A percentile compares a stretch with the other conserved stretches of the same genome.
These are phyloP conservation scores for Triglochin maritima DNA, from an alignment of 106 monocot genomes.

Conservation along the genomic window DNA sequence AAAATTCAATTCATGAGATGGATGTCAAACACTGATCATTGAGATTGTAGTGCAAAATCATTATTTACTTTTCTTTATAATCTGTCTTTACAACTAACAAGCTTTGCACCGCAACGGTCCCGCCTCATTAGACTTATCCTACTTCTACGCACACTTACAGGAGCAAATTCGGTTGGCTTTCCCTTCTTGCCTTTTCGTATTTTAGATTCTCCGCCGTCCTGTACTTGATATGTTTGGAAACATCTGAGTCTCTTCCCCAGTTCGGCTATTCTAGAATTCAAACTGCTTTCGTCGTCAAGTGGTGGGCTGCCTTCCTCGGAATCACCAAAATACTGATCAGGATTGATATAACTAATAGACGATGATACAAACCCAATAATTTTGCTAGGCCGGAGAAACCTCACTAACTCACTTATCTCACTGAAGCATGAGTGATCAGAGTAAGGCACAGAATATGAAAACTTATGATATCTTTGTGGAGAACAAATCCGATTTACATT, in stretches of 20 bases:
- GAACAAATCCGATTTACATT: neutral
- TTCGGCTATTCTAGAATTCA: neutral
- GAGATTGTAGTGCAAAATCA: too few relatives aligned
- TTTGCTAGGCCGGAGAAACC: conserved; percentile 29
- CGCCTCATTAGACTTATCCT: conserved; percentile 25
- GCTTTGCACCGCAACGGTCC: conserved; percentile 33
- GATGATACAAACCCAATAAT: conserved; percentile 50
- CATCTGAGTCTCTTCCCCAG: conserved; percentile 6
- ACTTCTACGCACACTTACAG: conserved; percentile 22
- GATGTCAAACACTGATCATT: too few relatives aligned
- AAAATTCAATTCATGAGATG: too few relatives aligned
- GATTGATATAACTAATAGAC: conserved; percentile 39
- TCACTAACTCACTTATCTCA: conserved; percentile 54
- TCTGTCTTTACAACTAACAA: conserved; percentile 1
- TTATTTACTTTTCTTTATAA: too few relatives aligned
- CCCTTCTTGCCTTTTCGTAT: conserved; percentile 15
- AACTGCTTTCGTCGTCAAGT: neutral
- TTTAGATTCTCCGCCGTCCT: conserved; percentile 6
- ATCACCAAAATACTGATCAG: conserved; percentile 43
- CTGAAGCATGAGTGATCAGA: conserved; percentile 61
- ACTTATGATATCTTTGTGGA: conserved; percentile 18
- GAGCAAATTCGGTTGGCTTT: neutral
- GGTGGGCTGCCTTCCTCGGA: conserved; percentile 11
- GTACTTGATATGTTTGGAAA: neutral
- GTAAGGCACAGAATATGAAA: conserved; percentile 39